Conservation (phyloP, 306 rosid species). For the Ammopiptanthus mongolicus region DNA sequence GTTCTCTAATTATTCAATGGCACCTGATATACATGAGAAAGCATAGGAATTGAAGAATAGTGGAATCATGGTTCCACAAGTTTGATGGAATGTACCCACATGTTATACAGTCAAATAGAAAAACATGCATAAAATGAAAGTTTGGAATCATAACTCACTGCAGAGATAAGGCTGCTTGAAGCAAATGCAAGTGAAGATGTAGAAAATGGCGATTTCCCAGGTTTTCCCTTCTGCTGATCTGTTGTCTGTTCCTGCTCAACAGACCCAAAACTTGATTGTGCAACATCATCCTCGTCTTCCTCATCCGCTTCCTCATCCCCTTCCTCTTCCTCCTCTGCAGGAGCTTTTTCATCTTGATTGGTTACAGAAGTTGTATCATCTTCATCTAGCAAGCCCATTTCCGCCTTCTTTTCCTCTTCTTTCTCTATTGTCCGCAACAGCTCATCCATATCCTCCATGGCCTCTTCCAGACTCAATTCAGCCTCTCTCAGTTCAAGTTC, state of each 20-base stretch:
- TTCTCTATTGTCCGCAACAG: slow-evolving; percentile 53
- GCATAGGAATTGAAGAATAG: not conserved
- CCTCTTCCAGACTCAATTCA: slow-evolving; percentile 63
- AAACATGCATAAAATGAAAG: slow-evolving; percentile 17
- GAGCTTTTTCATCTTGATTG: slow-evolving; percentile 41
- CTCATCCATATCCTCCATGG: slow-evolving; percentile 65
- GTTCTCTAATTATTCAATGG: not conserved
- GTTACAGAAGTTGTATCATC: slow-evolving; percentile 38
- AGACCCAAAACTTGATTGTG: slow-evolving; percentile 84
- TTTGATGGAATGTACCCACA: not conserved
- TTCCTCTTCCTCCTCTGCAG: slow-evolving; percentile 33
- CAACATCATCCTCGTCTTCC: slow-evolving; percentile 45
- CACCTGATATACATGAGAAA: not conserved
- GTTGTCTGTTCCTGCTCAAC: slow-evolving; percentile 43
- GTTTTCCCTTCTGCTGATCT: slow-evolving; percentile 49
- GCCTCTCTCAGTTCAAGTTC: slow-evolving; percentile 77
- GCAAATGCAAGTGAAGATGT: slow-evolving; percentile 72
- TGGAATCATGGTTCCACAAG: not conserved
- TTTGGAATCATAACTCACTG: slow-evolving; percentile 57
- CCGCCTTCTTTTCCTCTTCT: slow-evolving; percentile 64
- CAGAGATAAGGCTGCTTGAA: slow-evolving; percentile 63
- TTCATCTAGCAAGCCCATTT: slow-evolving; percentile 47
- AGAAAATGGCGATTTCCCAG: slow-evolving; percentile 75
- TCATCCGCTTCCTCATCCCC: slow-evolving; percentile 44
- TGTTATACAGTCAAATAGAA: not conserved